Base-by-base conservation (phyloP, 768 basidiomycete genomes). In the Collybia mongolica region DNA sequence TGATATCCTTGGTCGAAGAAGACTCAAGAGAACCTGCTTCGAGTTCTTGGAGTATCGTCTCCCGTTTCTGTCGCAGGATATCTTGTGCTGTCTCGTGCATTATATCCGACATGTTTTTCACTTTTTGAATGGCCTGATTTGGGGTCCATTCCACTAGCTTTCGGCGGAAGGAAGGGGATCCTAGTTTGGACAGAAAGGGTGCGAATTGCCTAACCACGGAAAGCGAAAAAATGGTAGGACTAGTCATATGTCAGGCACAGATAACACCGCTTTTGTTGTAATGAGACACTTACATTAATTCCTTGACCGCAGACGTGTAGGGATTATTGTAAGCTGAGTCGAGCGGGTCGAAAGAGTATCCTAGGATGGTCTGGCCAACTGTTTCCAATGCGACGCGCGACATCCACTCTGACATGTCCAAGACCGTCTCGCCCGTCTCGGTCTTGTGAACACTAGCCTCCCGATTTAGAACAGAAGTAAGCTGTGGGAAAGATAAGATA, bases 351-450 rank as follows among this genome's bases (percentile, higher is more conserved):
- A 78, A 78, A 11, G 73, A 75, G 53, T 77, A 74, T 0, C 72
- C 74, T 1, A 78, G 62, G 19, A 77, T 65, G 3, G 73, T 68
- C 52, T 70, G 69, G 12, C 75, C 77, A 11, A 75, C 68, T 0
- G 68, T 63, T 53, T 77, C 76, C 6, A 79, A 63, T 14, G 77
- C 71, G 4, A 73, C 68, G 17, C 76, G 68, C 18, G 67, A 72
- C 62, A 73, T 67, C 72, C 74, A 77, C 48, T 75, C 71, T 3
- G 72, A 71, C 71, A 79, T 74, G 49, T 77, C 72, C 12, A 79
- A 55, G 20, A 72, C 59, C 40, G 60, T 52, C 29, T 54, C 55
- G 23, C 46, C 55, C 18, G 44, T 40, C 36, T 43, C 18, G 15
- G 42, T 23, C 19, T 39, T 35, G 17, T 42, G 59, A 19, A 24